Base-by-base conservation (phyloP, 768 basidiomycete genomes). In the Tephrocybe rancida region DNA sequence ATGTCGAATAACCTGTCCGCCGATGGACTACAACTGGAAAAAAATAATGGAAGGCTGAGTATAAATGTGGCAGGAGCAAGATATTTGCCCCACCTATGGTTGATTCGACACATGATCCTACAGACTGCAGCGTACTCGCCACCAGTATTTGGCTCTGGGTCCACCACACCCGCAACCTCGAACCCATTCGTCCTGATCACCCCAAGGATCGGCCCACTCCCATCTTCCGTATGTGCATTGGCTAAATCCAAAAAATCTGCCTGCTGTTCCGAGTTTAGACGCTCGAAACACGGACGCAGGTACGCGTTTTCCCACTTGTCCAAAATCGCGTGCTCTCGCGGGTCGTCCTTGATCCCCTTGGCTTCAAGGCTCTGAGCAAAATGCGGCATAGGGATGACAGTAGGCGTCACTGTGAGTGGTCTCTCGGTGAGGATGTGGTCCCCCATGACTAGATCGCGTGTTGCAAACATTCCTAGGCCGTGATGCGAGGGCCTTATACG, bases 171-270 rank as follows among this genome's bases (percentile, higher is more conserved):
- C 3, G 24, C 57, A 1, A 69, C 50, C 14, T 46, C 59, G 42
- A 68, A 62, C 0, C 62, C 67, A 51, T 75, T 76, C 1, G 74
- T 75, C 44, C 69, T 63, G n/a, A 68, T 45, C 3, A 69, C 67
- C 0, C 74, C 74, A 1, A 65, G 8, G 25, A 72, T 49, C 9
- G 70, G 69, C 3, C 72, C 72, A 42, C 65, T 68, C 18, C 69
- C 72, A 48, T 76, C 72, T 14, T 65, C 55, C 22, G 50, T 49
- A 32, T 70, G 67, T 21, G 61, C 61, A 42, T 74, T 73, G 5
- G 61, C 59, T 26, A 78, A 55, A 18, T 61, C 55, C 61, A 64
- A 66, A 55, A 66, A 74, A 13, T 63, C 69, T 3, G 42, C 52
- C 50, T 66, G 65, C 25, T 63, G 47, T 38, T 66, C 61, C 3